Evolutionary conservation across 2,329 filamentous ascomycete genomes (phyloP).

Genomic region (Immersiporthe knoxdaviesiana): DNA sequence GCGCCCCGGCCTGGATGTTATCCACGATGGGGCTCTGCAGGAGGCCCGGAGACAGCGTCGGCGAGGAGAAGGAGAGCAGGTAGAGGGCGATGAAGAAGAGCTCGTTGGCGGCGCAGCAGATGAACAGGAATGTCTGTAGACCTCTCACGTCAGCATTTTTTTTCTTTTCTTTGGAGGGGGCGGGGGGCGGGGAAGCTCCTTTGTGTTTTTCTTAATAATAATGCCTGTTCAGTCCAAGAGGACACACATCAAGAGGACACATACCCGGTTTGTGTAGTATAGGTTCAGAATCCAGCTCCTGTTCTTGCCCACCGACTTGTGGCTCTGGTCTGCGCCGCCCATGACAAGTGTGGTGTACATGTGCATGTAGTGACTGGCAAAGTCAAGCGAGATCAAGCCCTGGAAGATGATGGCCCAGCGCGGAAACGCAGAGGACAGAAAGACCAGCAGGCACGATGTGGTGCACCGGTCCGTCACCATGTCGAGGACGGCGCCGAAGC

Average conservation of each 20-base stretch:
- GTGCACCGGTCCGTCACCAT: slow-evolving; percentile 99
- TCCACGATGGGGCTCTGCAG: slow-evolving; percentile 57
- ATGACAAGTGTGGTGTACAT: slow-evolving; percentile 96
- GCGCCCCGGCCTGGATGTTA: slow-evolving; percentile 67
- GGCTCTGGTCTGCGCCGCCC: slow-evolving; percentile 77
- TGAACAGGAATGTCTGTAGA: slow-evolving; percentile 80
- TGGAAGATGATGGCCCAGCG: slow-evolving; percentile 95
- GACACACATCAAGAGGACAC: no score
- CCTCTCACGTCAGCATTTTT: slow-evolving; percentile 15
- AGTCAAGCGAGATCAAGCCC: slow-evolving; percentile 85
- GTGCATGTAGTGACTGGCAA: slow-evolving; percentile 97
- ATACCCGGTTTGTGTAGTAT: slow-evolving; percentile 96
- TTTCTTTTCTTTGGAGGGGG: not conserved
- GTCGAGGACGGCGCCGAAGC: slow-evolving; percentile 94
- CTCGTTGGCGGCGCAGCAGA: slow-evolving; percentile 90
- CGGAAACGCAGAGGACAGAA: slow-evolving; percentile 91
- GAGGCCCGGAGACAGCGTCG: slow-evolving; percentile 83
- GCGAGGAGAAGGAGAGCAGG: slow-evolving; percentile 94
- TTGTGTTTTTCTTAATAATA: no score
- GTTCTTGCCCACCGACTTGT: slow-evolving; percentile 91
- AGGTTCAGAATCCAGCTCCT: slow-evolving; percentile 88
- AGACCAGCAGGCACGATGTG: slow-evolving; percentile 91
- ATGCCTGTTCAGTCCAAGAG: no score
- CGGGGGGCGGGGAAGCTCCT: no score
- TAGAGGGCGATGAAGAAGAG: slow-evolving; percentile 98